phyloP scores from a whole-genome alignment of 345 rosid species.

The Bruguiera sexangula region DNA sequence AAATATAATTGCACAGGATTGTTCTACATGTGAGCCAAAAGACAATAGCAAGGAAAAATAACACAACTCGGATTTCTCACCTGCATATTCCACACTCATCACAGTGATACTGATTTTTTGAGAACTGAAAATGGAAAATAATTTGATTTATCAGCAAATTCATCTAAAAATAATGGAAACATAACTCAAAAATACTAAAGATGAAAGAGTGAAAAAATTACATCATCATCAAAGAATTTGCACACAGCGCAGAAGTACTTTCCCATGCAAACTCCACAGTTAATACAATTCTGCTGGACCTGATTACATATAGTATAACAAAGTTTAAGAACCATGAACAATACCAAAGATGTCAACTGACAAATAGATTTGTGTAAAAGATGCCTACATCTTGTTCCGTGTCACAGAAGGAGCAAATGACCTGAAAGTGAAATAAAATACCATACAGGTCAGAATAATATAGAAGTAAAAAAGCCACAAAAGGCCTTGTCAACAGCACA shows the following conservation, averaged over 20 bases:
- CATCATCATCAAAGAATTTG: slow-evolving; percentile 81
- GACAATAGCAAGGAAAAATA: neutral
- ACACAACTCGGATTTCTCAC: slow-evolving; percentile 21
- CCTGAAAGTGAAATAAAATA: slow-evolving; percentile 31
- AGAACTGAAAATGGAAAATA: slow-evolving; percentile 33
- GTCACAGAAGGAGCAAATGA: slow-evolving; percentile 62
- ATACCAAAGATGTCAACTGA: neutral
- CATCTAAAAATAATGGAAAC: neutral
- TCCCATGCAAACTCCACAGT: slow-evolving; percentile 81
- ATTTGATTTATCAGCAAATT: neutral
- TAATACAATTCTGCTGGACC: slow-evolving; percentile 57
- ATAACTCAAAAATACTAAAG: neutral
- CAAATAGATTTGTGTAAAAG: neutral
- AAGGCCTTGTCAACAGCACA: neutral
- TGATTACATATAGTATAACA: slow-evolving; percentile 17
- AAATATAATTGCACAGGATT: too few relatives aligned
- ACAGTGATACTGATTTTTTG: slow-evolving; percentile 63
- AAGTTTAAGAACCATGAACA: neutral
- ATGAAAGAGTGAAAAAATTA: slow-evolving; percentile 19
- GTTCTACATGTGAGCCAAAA: too few relatives aligned
- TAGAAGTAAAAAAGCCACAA: neutral
- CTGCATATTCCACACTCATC: slow-evolving; percentile 68
- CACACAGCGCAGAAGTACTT: slow-evolving; percentile 64
- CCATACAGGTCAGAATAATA: too few relatives aligned
- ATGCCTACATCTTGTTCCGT: slow-evolving; percentile 71